Evolutionary conservation across 2,329 filamentous ascomycete species (phyloP), one percentile per base, ranked within the genome.

Genomic region (Fusarium sp.): DNA sequence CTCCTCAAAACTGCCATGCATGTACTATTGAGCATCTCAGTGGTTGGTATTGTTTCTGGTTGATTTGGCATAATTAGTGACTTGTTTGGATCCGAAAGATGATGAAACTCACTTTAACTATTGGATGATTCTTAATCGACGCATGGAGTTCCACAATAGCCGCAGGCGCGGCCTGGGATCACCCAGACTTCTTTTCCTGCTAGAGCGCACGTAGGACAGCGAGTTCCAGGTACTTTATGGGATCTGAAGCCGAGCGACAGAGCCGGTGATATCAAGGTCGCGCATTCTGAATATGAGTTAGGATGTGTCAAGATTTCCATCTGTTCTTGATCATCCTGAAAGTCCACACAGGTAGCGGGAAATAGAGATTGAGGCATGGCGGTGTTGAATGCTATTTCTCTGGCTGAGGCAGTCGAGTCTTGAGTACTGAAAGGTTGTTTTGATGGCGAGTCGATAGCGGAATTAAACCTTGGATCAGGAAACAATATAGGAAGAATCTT

Each of bases 131-230:
- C 42, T 40, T 68, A 63, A 28, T 71, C 68, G 12, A 67, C 78
- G 48, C 79, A 81, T 7, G 83, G 81, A 25, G 84, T 85, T 51
- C 85, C 84, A 75, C 85, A 87, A 68, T 84, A 82, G 32, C 82
- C 82, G 72, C 86, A 88, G 53, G 78, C 78, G 59, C 83, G 82
- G 55, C 86, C 86, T 32, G 84, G 85, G 64, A 87, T 85, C 25
- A 88, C 86, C 86, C 86, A 88, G 45, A 85, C 83, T 72, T 87
- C 86, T 64, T 83, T 80, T 63, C 86, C 86, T 47, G 80, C 78
- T 43, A 78, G 74, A 53, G 81, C 80, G 70, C 86, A 88, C 7
- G 81, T 86, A 49, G 85, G 84, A 74, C 86, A 88, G 71, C 81
- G 80, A 27, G 86, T 84, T 12, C 86, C 86, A 7, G 85, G 82